Base-by-base conservation (phyloP, 2,329 filamentous ascomycete species). In the Botrytis fabae region DNA sequence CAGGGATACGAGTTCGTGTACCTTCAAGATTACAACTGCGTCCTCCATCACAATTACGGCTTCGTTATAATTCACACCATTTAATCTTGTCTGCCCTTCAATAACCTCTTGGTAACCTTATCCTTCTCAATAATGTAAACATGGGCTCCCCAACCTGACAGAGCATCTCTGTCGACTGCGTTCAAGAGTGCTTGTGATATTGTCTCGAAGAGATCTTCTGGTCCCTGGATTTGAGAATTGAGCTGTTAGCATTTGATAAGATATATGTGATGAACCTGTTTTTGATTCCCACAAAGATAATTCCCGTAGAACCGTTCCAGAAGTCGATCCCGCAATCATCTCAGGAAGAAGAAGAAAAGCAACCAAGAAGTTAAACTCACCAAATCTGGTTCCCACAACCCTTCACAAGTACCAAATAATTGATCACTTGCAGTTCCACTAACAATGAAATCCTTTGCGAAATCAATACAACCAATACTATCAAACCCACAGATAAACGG, bases 111-210 rank as follows among this genome's bases (percentile, higher is more conserved):
- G 81, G 96, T 98, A 76, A 99, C 93, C 92, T 98, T 98, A 86
- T 97, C 95, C 89, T 99, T 99, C 88, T 98, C 96, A 83, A 99
- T 97, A 81, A 99, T 97, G 86, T 98, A 99, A 79, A 99, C 96
- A 82, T 99, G 94, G 57, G 96, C 96, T 82, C 96, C 96, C 96
- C 96, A 98, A 77, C 96, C 96, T 54, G 95, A 98, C 76, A 99
- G 87, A 70, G 96, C 96, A 84, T 99, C 96, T 85, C 96, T 90
- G 84, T 99, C 96, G 73, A 98, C 93, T 74, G 96, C 96, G 84
- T 97, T 98, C 79, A 99, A 88, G 74, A 99, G 88, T 70, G 95
- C 91, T 85, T 99, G 96, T 65, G 96, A 98, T 82, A 98, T 94
- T 76, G 96, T 99, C 86, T 99, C 96, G 85, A 99, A 99, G 69